Evolutionary conservation across 495 filamentous ascomycete species (phyloP).

Genomic region (Penicillium macrosclerotiorum): DNA sequence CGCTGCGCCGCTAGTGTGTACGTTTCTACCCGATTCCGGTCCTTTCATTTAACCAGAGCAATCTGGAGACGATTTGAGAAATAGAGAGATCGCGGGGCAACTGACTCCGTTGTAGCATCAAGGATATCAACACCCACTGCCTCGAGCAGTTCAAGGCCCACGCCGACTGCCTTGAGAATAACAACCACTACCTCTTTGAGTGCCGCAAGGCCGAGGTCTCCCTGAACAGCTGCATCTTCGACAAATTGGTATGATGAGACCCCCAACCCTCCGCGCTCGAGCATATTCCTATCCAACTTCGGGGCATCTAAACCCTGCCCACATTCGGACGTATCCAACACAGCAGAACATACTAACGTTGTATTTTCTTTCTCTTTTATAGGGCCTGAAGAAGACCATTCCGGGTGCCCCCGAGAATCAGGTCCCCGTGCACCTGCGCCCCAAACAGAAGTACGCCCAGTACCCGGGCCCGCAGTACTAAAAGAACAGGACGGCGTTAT

Average conservation of each 20-base stretch:
- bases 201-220: slow-evolving; percentile 76
- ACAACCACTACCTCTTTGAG: slow-evolving; percentile 95
- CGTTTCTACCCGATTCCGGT: slow-evolving; percentile 43
- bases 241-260: slow-evolving; percentile 80
- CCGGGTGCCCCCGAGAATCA: slow-evolving; percentile 76
- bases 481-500: slow-evolving; percentile 14
- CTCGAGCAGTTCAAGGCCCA: slow-evolving; percentile 85
- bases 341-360: too few species aligned
- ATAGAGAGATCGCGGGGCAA: not conserved
- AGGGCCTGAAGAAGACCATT: slow-evolving; percentile 90
- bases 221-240: slow-evolving; percentile 89
- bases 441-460: slow-evolving; percentile 70
- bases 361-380: slow-evolving; percentile 3
- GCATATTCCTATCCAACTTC: too few species aligned
- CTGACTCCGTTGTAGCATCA: slow-evolving; percentile 55
- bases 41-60: not conserved
- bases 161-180: slow-evolving; percentile 93
- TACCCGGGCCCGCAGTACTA: slow-evolving; percentile 46
- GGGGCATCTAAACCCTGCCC: too few species aligned
- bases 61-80: not conserved
- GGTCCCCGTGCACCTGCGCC: slow-evolving; percentile 78
- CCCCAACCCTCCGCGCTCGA: not conserved
- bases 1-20: slow-evolving; percentile 96
- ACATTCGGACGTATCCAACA: too few species aligned
- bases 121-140: slow-evolving; percentile 95